Evolutionary conservation across 176 grass and related monocot genomes (phyloP).

Genomic region (Raddia distichophylla): DNA sequence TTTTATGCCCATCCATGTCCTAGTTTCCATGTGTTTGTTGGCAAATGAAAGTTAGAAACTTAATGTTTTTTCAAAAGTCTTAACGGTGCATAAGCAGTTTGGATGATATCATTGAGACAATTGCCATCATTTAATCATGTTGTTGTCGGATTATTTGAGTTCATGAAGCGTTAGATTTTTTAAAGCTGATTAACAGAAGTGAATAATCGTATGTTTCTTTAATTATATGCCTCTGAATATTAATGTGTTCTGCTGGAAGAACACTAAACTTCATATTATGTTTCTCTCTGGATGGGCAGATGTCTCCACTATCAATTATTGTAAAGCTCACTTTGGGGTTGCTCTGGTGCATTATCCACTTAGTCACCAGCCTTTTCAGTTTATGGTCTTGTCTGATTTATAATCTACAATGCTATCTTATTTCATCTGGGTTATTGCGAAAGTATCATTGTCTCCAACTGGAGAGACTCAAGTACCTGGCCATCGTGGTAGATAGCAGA

Average conservation of each 20-base stretch:
- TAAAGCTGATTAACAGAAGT: background rate
- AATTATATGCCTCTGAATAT: background rate
- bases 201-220: background rate
- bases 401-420: conserved; percentile 59
- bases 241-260: conserved; percentile 11
- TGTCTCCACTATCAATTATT: conserved; percentile 57
- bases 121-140: background rate
- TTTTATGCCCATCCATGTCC: background rate
- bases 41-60: conserved; percentile 3
- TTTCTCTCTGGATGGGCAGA: conserved; percentile 50
- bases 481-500: conserved; percentile 85
- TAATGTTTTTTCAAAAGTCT: background rate
- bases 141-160: conserved; percentile 13
- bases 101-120: background rate
- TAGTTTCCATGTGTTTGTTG: conserved; percentile 37
- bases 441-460: conserved; percentile 69
- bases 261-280: conserved; percentile 16
- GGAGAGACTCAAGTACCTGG: conserved; percentile 57
- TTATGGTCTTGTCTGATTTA: conserved; percentile 58
- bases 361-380: conserved; percentile 53
- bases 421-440: conserved; percentile 63
- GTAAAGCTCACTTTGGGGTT: conserved; percentile 55
- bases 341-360: conserved; percentile 70
- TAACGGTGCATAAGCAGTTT: conserved; percentile 1
- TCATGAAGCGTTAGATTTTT: conserved; percentile 23